A percentile compares a stretch with the other conserved stretches of the same genome.
phyloP scores from a whole-genome alignment of 2,329 filamentous ascomycete species.

The Clonostachys rhizophaga region DNA sequence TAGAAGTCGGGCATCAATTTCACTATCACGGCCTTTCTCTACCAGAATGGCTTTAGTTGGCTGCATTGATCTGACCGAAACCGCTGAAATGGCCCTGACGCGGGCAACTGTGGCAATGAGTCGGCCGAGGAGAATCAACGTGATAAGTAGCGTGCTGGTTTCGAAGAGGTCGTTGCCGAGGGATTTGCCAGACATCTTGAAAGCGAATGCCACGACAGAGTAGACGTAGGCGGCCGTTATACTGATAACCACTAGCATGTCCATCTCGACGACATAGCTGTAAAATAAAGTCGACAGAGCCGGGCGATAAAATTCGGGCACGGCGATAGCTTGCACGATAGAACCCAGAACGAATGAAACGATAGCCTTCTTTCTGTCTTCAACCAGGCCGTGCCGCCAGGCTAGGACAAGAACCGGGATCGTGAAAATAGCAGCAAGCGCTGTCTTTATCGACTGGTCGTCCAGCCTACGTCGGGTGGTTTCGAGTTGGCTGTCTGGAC shows the following conservation, averaged over 20 bases:
- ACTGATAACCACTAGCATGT: conserved; percentile 49
- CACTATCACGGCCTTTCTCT: conserved; percentile 22
- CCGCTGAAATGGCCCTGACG: conserved; percentile 48
- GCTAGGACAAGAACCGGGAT: conserved; percentile 24
- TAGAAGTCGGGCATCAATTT: conserved; percentile 62
- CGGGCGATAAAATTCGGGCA: conserved; percentile 41
- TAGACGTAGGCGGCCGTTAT: conserved; percentile 48
- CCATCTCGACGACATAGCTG: conserved; percentile 45
- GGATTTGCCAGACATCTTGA: conserved; percentile 19
- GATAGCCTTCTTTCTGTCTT: conserved; percentile 11
- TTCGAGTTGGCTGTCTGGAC: conserved; percentile 21
- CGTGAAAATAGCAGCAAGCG: conserved; percentile 18
- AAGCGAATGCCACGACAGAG: conserved; percentile 33
- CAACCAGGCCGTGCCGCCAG: conserved; percentile 16
- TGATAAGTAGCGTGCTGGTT: conserved; percentile 55
- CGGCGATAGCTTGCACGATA: conserved; percentile 42
- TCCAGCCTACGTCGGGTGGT: conserved; percentile 19
- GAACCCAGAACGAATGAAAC: conserved; percentile 40
- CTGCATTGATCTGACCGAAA: conserved; percentile 56
- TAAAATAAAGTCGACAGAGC: conserved; percentile 42
- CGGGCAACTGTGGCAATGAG: conserved; percentile 45
- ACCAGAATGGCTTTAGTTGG: conserved; percentile 47
- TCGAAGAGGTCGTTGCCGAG: conserved; percentile 48
- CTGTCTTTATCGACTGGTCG: conserved; percentile 23
- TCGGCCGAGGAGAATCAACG: conserved; percentile 54